Conservation (phyloP, 352 stramenopile genomes). For the Plasmopara halstedii region DNA sequence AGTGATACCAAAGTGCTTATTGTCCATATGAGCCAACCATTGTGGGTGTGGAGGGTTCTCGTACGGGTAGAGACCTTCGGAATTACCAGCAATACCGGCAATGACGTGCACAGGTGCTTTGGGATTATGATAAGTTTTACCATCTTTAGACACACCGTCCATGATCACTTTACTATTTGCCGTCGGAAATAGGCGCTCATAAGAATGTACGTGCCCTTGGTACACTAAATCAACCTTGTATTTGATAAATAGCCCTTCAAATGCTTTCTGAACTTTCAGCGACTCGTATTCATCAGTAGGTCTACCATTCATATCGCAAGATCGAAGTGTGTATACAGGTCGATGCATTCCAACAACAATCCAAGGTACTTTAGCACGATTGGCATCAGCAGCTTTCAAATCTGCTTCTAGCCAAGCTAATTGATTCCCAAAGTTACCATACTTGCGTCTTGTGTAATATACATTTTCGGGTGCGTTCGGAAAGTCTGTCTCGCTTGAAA, state of each 20-base stretch:
- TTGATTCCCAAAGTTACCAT: conserved; percentile 33
- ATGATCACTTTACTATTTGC: conserved; percentile 19
- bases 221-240: conserved; percentile 51
- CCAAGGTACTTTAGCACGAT: conserved; percentile 37
- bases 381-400: conserved; percentile 33
- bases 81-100: conserved; percentile 26
- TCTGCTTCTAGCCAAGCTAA: conserved; percentile 43
- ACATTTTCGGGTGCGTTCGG: conserved; percentile 23
- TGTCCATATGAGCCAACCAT: conserved; percentile 26
- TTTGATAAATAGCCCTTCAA: conserved; percentile 49
- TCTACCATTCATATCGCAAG: conserved; percentile 15
- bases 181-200: conserved; percentile 37
- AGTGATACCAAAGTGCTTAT: conserved; percentile 33
- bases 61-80: conserved; percentile 22
- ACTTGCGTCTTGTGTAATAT: conserved; percentile 17
- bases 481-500: conserved; percentile 65
- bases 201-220: conserved; percentile 40
- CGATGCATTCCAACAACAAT: conserved; percentile 47
- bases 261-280: conserved; percentile 30
- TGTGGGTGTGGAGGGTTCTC: conserved; percentile 2
- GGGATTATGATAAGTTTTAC: conserved; percentile 27
- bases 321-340: conserved; percentile 34
- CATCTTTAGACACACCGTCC: conserved; percentile 32
- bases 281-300: conserved; percentile 14
- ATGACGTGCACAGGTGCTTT: conserved; percentile 47